Percentiles rank a stretch among this genome's conserved stretches.
These are phyloP conservation scores for Bacidia rubella DNA, from an alignment of 495 filamentous ascomycete species.

Conservation along the genomic window DNA sequence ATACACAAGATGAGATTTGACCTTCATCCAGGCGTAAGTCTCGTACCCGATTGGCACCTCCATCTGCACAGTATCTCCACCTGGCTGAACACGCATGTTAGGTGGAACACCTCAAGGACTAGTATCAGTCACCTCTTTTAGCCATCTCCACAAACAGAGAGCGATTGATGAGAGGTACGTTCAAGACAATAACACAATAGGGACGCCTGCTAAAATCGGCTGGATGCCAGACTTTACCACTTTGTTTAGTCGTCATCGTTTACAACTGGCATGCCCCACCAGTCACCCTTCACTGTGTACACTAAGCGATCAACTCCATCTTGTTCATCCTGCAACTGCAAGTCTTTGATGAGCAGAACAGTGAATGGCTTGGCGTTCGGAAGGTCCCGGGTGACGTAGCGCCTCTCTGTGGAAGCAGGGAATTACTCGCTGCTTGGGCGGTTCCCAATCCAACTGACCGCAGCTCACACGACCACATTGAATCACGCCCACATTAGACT, in stretches of 20 bases:
- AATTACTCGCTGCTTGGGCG: constrained; percentile 2
- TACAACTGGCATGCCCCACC: too few species aligned
- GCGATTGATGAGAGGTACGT: constrained; percentile 49
- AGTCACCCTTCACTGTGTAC: too few species aligned
- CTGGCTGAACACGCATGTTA: not conserved
- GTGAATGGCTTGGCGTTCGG: not conserved
- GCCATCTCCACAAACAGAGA: not conserved
- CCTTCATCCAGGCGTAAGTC: constrained; percentile 31
- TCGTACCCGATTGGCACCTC: constrained; percentile 72
- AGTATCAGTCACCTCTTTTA: constrained; percentile 29
- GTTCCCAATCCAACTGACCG: not conserved
- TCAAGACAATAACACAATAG: constrained; percentile 44
- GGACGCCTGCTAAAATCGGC: constrained; percentile 26
- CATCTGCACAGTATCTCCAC: constrained; percentile 62
- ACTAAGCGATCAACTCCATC: too few species aligned
- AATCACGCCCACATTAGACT: not conserved
- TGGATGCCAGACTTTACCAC: constrained; percentile 38
- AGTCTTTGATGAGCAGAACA: too few species aligned
- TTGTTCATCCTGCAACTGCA: too few species aligned
- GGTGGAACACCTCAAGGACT: constrained; percentile 12
- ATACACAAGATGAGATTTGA: constrained; percentile 29
- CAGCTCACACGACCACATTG: constrained; percentile 1
- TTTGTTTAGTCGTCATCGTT: not conserved
- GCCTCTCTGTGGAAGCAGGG: not conserved
- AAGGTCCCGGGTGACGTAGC: constrained; percentile 2